These are phyloP conservation scores for Madurella mycetomatis DNA, from an alignment of 2,329 filamentous ascomycete species.

Conservation along the genomic window DNA sequence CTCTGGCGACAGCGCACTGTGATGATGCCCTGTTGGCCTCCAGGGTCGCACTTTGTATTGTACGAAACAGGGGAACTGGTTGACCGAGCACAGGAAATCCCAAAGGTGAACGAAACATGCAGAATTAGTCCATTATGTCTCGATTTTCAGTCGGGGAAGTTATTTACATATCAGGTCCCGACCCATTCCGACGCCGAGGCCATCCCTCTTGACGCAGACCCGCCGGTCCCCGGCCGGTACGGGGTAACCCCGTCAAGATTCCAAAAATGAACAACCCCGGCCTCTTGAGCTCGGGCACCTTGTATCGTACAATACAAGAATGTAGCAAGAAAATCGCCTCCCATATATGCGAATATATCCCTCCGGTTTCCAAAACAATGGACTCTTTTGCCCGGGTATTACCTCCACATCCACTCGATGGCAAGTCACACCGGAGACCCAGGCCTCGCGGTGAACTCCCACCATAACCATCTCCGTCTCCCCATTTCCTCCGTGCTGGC, in stretches of 20 bases:
- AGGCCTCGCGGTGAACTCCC: neutral
- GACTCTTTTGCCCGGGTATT: neutral
- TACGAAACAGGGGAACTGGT: too few species aligned
- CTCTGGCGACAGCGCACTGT: too few species aligned
- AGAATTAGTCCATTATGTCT: neutral
- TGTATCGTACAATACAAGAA: conserved; percentile 7
- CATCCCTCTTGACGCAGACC: neutral
- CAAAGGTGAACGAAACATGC: neutral
- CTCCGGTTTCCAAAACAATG: neutral
- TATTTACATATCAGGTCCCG: neutral
- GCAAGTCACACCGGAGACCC: neutral
- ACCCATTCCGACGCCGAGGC: neutral
- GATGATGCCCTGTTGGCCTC: too few species aligned
- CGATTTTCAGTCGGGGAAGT: neutral
- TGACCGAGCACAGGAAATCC: neutral
- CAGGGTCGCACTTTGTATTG: too few species aligned
- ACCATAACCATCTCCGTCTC: neutral
- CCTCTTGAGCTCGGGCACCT: neutral
- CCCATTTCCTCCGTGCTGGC: neutral
- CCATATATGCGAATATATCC: neutral
- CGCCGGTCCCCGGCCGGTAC: too few species aligned
- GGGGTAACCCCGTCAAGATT: neutral
- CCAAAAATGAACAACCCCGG: neutral
- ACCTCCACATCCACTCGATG: neutral
- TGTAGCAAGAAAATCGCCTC: conserved; percentile 7